These are phyloP conservation scores for Pelargonium fulgidum DNA, from an alignment of 441 rosid species.

Conservation along the genomic window DNA sequence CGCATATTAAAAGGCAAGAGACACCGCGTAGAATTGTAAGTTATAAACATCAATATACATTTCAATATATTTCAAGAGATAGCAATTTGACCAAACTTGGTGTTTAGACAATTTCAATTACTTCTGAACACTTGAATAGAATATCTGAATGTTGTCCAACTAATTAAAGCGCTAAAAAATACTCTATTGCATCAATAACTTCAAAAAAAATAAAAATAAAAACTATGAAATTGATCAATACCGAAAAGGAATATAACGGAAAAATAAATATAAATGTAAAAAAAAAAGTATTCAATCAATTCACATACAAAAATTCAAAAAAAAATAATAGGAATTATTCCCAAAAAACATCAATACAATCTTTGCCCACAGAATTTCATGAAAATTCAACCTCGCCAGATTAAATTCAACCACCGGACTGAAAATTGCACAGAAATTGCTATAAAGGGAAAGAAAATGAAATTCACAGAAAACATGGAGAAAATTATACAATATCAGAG, in stretches of 20 bases:
- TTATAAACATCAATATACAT: conserved; percentile 20
- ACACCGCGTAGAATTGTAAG: conserved; percentile 12
- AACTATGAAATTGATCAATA: not conserved
- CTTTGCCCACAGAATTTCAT: not conserved
- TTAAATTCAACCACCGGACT: not conserved
- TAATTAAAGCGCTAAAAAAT: conserved; percentile 11
- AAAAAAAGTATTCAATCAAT: not conserved
- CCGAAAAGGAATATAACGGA: not conserved
- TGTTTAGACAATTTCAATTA: conserved; percentile 19
- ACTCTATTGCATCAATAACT: not conserved
- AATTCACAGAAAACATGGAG: conserved; percentile 3
- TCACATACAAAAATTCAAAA: not conserved
- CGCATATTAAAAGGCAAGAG: too few species aligned
- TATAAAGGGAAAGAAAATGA: not conserved
- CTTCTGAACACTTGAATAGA: not conserved
- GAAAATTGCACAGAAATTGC: conserved; percentile 8
- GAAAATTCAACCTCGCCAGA: not conserved
- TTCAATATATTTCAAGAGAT: conserved; percentile 12
- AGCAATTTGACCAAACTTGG: conserved; percentile 18
- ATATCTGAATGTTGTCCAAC: conserved; percentile 16
- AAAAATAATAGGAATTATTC: not conserved
- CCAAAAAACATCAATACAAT: not conserved
- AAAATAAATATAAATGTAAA: not conserved
- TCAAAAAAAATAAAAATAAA: not conserved
- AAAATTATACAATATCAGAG: conserved; percentile 18